Base-by-base conservation (phyloP, 306 rosid species). In the Quercus berberidifolia region DNA sequence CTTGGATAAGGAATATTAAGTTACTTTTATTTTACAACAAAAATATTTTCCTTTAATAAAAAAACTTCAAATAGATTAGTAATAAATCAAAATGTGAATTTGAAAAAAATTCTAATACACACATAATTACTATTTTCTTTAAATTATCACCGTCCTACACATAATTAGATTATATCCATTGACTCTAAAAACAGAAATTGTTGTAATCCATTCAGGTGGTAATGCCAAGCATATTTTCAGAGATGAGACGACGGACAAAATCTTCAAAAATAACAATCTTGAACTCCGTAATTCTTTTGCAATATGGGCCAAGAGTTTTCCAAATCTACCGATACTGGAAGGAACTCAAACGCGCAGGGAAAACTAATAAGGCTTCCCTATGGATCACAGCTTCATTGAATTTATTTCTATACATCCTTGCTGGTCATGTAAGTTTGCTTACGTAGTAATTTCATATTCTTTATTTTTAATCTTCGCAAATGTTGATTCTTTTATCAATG, bases 331-430 rank as follows among this genome's bases (percentile, higher is more conserved):
- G 92, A 52, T 75, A 90, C 87, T 91, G 89, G 83, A 87, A 11
- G 54, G 0, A 3, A 3, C 54, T 49, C 15, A 11, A 2, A 85
- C 81, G 95, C 1, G 88, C 73, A 94, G 25, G 86, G 94, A 86
- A 83, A 92, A 25, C 90, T 94, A 72, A 94, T 1, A 1, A 6
- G 92, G 84, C 90, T 94, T 38, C 46, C 46, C 57, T 88, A 20
- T 89, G 98, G 98, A 90, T 96, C 54, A 92, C 90, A 86, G 98
- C 96, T 75, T 92, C 97, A 73, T 90, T 85, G 78, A 90, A 90
- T 86, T 95, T 92, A 82, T 86, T 92, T 59, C 95, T 92, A 54
- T 90, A 94, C 91, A 90, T 94, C 97, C 97, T 94, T 69, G 98
- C 98, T 56, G 87, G 98, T 83, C 98, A 94, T 86, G 98, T 94